Conservation (phyloP, 164 flowering plant genomes). For the Chimonanthus salicifolius region DNA sequence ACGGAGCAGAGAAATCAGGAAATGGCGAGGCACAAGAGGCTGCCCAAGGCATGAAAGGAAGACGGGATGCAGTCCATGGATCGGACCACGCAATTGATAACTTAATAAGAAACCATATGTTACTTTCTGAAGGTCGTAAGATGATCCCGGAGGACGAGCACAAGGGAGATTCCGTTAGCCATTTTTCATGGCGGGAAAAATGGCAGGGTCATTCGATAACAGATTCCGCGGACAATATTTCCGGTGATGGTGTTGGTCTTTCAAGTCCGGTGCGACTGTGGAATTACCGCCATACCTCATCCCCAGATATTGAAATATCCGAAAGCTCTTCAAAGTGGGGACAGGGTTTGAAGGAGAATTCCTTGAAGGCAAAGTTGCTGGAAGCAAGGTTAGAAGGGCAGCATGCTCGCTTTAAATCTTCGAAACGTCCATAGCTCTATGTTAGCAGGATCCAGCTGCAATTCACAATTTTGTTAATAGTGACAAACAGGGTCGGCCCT, state of each 20-base stretch:
- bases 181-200: slow-evolving; percentile 14
- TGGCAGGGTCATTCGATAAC: slow-evolving; percentile 17
- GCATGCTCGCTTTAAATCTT: slow-evolving; percentile 34
- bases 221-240: not conserved
- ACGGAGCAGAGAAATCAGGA: slow-evolving; percentile 17
- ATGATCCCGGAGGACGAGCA: slow-evolving; percentile 23
- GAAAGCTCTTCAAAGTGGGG: slow-evolving; percentile 37
- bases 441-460: not conserved
- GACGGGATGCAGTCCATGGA: slow-evolving; percentile 21
- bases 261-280: slow-evolving; percentile 53
- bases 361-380: slow-evolving; percentile 66
- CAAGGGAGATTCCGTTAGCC: slow-evolving; percentile 30
- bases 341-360: slow-evolving; percentile 34
- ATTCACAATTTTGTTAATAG: not conserved
- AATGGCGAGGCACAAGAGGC: slow-evolving; percentile 19
- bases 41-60: slow-evolving; percentile 17
- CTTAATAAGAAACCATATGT: slow-evolving; percentile 29
- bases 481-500: not conserved
- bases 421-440: slow-evolving; percentile 18
- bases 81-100: slow-evolving; percentile 24
- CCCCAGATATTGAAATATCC: slow-evolving; percentile 37
- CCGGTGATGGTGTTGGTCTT: slow-evolving; percentile 4
- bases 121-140: slow-evolving; percentile 35
- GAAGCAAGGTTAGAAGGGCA: slow-evolving; percentile 73
- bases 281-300: slow-evolving; percentile 27